Evolutionary conservation across 2,329 filamentous ascomycete genomes (phyloP).

Genomic region (Fusarium haematococcum): DNA sequence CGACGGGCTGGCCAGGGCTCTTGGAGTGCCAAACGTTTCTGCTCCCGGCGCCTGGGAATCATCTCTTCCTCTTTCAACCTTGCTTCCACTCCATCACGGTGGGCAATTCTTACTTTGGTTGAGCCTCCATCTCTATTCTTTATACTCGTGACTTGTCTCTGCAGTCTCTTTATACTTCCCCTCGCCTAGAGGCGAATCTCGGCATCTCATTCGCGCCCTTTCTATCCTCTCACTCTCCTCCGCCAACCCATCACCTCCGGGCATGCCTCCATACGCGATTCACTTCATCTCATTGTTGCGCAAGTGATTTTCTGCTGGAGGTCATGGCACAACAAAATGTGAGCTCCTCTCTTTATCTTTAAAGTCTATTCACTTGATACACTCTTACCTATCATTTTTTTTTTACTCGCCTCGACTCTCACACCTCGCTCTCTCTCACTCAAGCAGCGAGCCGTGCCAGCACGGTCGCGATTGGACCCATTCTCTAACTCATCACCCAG

Average conservation of each 20-base stretch:
- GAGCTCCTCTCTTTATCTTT: conserved; percentile 34
- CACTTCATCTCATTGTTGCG: conserved; percentile 49
- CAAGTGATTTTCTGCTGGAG: conserved; percentile 49
- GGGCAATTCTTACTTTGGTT: conserved; percentile 43
- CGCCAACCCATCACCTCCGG: conserved; percentile 43
- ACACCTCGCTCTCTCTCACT: conserved; percentile 20
- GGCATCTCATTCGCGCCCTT: conserved; percentile 14
- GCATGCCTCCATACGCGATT: conserved; percentile 49
- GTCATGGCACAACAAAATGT: conserved; percentile 57
- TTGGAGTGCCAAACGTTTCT: conserved; percentile 54
- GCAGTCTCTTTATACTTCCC: not conserved
- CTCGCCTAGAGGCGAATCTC: conserved; percentile 7
- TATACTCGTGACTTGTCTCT: not conserved
- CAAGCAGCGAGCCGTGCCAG: conserved; percentile 26
- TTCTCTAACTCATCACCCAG: conserved; percentile 44
- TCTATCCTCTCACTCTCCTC: conserved; percentile 35
- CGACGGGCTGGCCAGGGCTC: conserved; percentile 49
- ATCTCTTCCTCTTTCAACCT: conserved; percentile 52
- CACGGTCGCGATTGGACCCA: conserved; percentile 36
- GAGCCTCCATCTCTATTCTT: conserved; percentile 30
- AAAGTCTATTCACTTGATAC: conserved; percentile 31
- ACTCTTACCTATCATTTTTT: conserved; percentile 21
- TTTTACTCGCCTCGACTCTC: conserved; percentile 18
- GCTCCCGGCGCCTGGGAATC: conserved; percentile 52
- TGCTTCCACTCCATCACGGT: conserved; percentile 47